Evolutionary conservation across 1,284 basidiomycete genomes (phyloP), one percentile per base, ranked within the genome.

Genomic region (Cutaneotrichosporon cavernicola): DNA sequence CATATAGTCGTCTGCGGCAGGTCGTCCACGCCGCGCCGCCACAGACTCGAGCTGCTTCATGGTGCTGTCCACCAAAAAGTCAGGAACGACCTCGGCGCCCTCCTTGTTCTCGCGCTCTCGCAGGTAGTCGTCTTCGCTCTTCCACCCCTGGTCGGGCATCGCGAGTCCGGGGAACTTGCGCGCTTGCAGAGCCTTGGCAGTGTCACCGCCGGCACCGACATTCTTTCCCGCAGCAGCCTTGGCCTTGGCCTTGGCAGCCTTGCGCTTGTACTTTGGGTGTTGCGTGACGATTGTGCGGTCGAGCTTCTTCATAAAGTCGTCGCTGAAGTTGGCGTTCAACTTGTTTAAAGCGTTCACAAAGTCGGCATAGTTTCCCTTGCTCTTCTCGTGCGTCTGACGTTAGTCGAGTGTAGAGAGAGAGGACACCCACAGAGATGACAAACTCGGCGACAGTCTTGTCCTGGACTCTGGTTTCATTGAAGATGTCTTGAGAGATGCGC

Each of bases 401-500:
- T 34, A 64, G 65, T 26, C 9, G 38, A 59, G n/a, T 2, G 30
- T 52, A 43, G 30, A 53, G 32, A 22, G 22, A 13, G 10, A 32
- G 18, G 43, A 56, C 9, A 77, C 78, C 64, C 62, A 80, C 78
- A 10, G 87, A 84, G 69, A 99, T 95, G 69, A 98, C 87, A 81
- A 97, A 99, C 82, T 99, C 95, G 31, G 96, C 93, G 40, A 96
- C 85, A 13, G 90, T 90, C 76, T 94, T 95, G 84, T 97, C 94
- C 77, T 89, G 90, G 61, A 90, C 82, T 62, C 82, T 81, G 1
- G 83, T 83, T 77, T 96, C 87, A 73, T 96, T 97, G 81, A 90
- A 87, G 60, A 97, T 86, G 80, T 97, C 93, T 78, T 94, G 90
- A 0, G 90, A 90, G 69, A 97, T 90, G 77, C 90, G 90, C 65